Evolutionary conservation across 2,329 filamentous ascomycete genomes (phyloP).

Genomic region (Nemania sp.): DNA sequence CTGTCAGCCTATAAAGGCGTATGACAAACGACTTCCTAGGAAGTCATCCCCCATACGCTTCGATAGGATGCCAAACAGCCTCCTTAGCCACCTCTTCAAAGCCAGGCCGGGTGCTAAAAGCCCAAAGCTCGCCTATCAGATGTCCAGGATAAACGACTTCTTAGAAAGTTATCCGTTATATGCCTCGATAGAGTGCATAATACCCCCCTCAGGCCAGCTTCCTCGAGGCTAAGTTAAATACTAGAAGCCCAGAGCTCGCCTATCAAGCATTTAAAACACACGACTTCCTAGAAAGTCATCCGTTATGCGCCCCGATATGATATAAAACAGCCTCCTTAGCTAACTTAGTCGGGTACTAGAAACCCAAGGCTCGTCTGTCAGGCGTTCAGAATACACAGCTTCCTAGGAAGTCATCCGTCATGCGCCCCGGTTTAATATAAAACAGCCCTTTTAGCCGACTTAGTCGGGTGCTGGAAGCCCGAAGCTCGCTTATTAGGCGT

Average conservation of each 20-base stretch:
- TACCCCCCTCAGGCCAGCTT: conserved; percentile 11
- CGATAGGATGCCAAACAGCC: neutral
- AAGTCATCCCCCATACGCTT: neutral
- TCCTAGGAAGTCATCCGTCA: neutral
- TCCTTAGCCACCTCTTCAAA: neutral
- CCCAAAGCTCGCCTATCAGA: neutral
- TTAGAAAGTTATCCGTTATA: conserved; percentile 5
- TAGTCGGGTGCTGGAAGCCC: neutral
- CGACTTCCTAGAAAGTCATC: neutral
- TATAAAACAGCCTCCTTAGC: neutral
- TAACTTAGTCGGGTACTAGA: neutral
- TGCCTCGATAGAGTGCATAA: conserved; percentile 8
- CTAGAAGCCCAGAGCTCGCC: conserved; percentile 8
- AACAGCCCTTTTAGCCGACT: neutral
- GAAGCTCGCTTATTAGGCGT: conserved; percentile 1
- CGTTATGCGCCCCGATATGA: neutral
- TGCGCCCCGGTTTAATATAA: neutral
- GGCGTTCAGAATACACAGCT: conserved; percentile 5
- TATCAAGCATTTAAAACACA: neutral
- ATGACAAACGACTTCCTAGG: neutral
- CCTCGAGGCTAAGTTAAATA: conserved; percentile 10
- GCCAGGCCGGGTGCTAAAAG: neutral
- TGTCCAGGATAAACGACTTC: conserved; percentile 10
- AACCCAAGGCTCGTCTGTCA: neutral
- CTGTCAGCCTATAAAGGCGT: neutral